Evolutionary conservation across 768 basidiomycete species (phyloP), one percentile per base, ranked within the genome.

Genomic region (Pisolithus marmoratus): DNA sequence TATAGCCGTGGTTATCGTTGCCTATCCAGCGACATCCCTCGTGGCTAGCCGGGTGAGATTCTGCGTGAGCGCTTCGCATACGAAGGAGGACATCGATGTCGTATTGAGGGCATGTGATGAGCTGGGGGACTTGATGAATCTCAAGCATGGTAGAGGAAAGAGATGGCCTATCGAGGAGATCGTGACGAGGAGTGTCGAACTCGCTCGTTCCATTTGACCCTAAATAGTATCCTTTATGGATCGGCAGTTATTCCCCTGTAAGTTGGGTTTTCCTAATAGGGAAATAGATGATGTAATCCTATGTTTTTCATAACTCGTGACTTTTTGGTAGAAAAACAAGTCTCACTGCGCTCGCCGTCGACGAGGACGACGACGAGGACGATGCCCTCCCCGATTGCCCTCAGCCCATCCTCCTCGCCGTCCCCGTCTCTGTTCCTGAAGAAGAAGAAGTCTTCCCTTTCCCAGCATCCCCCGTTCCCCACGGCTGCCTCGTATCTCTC

Each of bases 11-110:
- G 94, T 96, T 23, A 88, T 95, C 34, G 92, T 96, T 7, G 85
- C 83, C 24, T 95, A 95, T 66, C 89, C 86, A 8, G 93, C 93
- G 1, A 96, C 94, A 24, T 84, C 93, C 15, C 80, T 97, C 40
- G 83, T 93, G 55, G 90, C 90, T 11, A 80, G 83, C 41, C 81
- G 96, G 24, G 91, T 94, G 49, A 78, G 96, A 60, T 96, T 98
- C 77, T 98, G 96, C 64, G 78, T 97, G 14, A 92, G 89, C 51
- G 89, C 95, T 9, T 75, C 93, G 43, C 96, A 99, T 76, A 98
- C 94, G 52, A 99, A 99, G 74, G 88, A 93, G 60, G 96, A 99
- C 63, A 83, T 98, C 52, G 96, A 99, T 71, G 72, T 73, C 14
- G 71, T 98, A 27, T 74, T 99, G 44, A 72, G 78, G 41, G 94